A percentile compares a stretch with the other conserved stretches of the same genome.
Conservation (phyloP, 2,329 filamentous ascomycete genomes). For the Sporothrix humicola region DNA sequence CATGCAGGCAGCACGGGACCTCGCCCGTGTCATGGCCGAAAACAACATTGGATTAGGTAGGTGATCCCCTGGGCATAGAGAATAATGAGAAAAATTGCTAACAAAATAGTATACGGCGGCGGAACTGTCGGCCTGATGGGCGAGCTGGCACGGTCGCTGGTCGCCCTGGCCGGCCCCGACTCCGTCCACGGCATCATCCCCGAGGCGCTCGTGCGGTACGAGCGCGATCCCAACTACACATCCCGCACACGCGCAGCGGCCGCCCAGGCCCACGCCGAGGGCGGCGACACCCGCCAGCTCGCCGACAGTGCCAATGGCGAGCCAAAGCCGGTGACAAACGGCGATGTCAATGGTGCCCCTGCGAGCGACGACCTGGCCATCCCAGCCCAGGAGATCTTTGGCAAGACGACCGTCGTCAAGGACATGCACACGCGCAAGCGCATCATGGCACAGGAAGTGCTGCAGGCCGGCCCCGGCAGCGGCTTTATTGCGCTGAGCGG, state of each 20-base stretch:
- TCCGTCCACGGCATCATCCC: conserved; percentile 95
- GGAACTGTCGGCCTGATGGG: conserved; percentile 97
- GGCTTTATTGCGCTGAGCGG: conserved; percentile 90
- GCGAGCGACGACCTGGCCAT: conserved; percentile 53
- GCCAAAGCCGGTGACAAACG: neutral
- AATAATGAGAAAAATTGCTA: neutral
- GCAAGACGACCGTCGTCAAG: conserved; percentile 82
- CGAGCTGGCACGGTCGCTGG: conserved; percentile 84
- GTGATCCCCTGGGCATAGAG: neutral
- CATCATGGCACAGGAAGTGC: conserved; percentile 88
- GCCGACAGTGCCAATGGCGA: conserved; percentile 14
- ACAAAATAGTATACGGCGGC: conserved; percentile 78
- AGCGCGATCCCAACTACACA: conserved; percentile 67
- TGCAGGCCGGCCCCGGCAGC: conserved; percentile 77
- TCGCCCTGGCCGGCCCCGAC: conserved; percentile 77
- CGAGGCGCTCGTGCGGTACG: conserved; percentile 77
- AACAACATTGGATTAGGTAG: conserved; percentile 76
- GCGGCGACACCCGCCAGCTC: conserved; percentile 27
- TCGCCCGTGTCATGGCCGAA: conserved; percentile 75
- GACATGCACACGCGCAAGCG: conserved; percentile 98
- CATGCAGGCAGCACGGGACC: conserved; percentile 75
- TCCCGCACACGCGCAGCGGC: conserved; percentile 42
- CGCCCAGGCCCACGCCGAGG: conserved; percentile 41
- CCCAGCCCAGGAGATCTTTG: conserved; percentile 71
- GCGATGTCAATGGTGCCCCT: neutral